These are phyloP conservation scores for Candida railenensis DNA, from an alignment of 805 yeast species.

Conservation along the genomic window DNA sequence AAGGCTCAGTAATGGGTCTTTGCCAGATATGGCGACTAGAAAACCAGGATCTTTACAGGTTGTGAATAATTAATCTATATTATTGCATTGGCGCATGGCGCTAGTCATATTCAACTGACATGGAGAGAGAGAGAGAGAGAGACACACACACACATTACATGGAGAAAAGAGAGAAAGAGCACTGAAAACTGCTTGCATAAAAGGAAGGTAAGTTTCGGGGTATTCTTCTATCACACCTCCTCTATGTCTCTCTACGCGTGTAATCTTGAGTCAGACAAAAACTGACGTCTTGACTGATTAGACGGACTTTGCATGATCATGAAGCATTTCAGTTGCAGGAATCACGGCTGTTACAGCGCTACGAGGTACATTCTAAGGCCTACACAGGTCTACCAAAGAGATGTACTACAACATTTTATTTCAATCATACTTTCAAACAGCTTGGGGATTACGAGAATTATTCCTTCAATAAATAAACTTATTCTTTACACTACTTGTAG, in stretches of 20 bases:
- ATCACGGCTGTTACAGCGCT: background rate
- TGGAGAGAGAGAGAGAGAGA: background rate
- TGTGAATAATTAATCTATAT: slow-evolving; percentile 31
- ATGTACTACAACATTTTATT: background rate
- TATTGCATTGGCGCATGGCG: background rate
- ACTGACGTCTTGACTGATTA: background rate
- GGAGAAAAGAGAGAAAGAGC: too few species aligned
- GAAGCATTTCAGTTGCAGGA: background rate
- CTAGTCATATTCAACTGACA: background rate
- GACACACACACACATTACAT: background rate
- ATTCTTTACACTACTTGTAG: background rate
- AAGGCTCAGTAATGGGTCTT: slow-evolving; percentile 53
- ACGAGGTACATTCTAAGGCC: background rate
- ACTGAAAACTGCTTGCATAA: too few species aligned
- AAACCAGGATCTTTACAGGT: slow-evolving; percentile 50
- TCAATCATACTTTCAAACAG: background rate
- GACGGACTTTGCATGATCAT: background rate
- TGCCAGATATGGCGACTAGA: slow-evolving; percentile 49
- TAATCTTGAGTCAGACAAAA: background rate
- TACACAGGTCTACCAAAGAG: background rate
- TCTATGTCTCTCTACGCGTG: background rate
- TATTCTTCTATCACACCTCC: too few species aligned
- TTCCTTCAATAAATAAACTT: background rate
- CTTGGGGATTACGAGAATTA: background rate
- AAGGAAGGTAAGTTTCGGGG: too few species aligned